phyloP scores from a whole-genome alignment of 2,329 filamentous ascomycete genomes.

The Colletotrichum abscissum region DNA sequence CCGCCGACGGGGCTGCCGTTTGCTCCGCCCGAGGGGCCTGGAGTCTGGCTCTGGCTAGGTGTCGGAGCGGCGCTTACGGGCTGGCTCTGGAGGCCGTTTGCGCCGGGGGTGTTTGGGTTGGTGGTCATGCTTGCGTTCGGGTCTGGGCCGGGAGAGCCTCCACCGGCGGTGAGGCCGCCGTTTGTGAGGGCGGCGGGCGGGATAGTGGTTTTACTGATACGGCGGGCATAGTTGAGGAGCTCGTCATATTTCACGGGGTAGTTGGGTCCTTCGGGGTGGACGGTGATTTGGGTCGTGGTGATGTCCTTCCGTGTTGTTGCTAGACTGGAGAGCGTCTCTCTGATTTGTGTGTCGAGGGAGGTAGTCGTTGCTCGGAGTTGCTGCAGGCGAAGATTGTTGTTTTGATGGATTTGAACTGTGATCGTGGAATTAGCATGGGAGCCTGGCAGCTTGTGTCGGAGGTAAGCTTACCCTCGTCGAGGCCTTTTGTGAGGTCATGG shows the following conservation, averaged over 20 bases:
- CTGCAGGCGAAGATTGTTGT: slow-evolving; percentile 76
- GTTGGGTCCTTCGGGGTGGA: slow-evolving; percentile 61
- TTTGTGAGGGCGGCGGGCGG: slow-evolving; percentile 69
- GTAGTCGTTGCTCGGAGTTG: slow-evolving; percentile 74
- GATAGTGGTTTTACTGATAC: slow-evolving; percentile 83
- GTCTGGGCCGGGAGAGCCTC: slow-evolving; percentile 27
- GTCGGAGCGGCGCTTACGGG: slow-evolving; percentile 40
- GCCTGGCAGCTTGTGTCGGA: background rate
- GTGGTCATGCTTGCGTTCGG: slow-evolving; percentile 30
- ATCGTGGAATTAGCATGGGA: background rate
- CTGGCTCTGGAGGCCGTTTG: slow-evolving; percentile 34
- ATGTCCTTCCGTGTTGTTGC: slow-evolving; percentile 80
- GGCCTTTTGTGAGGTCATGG: slow-evolving; percentile 71
- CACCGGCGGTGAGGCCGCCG: slow-evolving; percentile 42
- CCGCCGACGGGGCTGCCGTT: slow-evolving; percentile 22
- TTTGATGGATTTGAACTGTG: slow-evolving; percentile 78
- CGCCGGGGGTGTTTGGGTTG: slow-evolving; percentile 20
- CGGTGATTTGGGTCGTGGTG: slow-evolving; percentile 69
- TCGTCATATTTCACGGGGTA: slow-evolving; percentile 76
- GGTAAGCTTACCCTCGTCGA: slow-evolving; percentile 69
- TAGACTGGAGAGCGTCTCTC: slow-evolving; percentile 75
- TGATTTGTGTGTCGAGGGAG: slow-evolving; percentile 78
- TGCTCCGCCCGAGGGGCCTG: slow-evolving; percentile 32
- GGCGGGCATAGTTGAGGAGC: slow-evolving; percentile 80
- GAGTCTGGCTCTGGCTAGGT: slow-evolving; percentile 37